Evolutionary conservation across 768 basidiomycete species (phyloP).

Genomic region (Phanerochaete sordida): DNA sequence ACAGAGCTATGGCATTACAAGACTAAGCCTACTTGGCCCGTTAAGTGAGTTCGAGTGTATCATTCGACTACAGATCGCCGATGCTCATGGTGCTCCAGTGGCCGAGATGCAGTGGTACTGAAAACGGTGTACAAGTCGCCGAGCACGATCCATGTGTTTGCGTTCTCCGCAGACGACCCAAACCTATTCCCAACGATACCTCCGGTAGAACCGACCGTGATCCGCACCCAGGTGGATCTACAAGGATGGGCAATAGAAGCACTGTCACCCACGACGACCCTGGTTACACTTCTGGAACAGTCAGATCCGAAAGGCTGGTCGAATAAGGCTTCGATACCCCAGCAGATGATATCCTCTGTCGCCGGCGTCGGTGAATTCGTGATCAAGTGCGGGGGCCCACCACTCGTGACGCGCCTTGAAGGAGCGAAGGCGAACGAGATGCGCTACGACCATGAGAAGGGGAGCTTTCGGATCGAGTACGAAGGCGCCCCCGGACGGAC

Average conservation of each 20-base stretch:
- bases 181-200: slow-evolving; percentile 79
- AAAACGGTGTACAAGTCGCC: slow-evolving; percentile 98
- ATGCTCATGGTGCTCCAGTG: slow-evolving; percentile 40
- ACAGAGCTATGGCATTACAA: slow-evolving; percentile 94
- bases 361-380: slow-evolving; percentile 95
- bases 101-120: slow-evolving; percentile 85
- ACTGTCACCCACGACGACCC: slow-evolving; percentile 90
- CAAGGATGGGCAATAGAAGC: slow-evolving; percentile 98
- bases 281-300: slow-evolving; percentile 91
- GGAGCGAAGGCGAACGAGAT: slow-evolving; percentile 73
- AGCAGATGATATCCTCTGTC: slow-evolving; percentile 86
- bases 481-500: slow-evolving; percentile 57
- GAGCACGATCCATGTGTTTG: slow-evolving; percentile 90
- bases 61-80: background rate
- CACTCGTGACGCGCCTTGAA: slow-evolving; percentile 78
- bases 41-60: slow-evolving; percentile 57
- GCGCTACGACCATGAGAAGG: slow-evolving; percentile 86
- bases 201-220: slow-evolving; percentile 66
- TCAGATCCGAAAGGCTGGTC: slow-evolving; percentile 98
- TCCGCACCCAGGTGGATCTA: slow-evolving; percentile 95
- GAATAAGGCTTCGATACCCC: slow-evolving; percentile 89
- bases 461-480: slow-evolving; percentile 81
- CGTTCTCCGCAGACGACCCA: slow-evolving; percentile 89
- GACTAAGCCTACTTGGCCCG: slow-evolving; percentile 90
- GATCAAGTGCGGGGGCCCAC: slow-evolving; percentile 94